Evolutionary conservation across 192 early-diverging fungal species (phyloP), one percentile per base, ranked within the genome.

Genomic region (Spinellus fusiger): DNA sequence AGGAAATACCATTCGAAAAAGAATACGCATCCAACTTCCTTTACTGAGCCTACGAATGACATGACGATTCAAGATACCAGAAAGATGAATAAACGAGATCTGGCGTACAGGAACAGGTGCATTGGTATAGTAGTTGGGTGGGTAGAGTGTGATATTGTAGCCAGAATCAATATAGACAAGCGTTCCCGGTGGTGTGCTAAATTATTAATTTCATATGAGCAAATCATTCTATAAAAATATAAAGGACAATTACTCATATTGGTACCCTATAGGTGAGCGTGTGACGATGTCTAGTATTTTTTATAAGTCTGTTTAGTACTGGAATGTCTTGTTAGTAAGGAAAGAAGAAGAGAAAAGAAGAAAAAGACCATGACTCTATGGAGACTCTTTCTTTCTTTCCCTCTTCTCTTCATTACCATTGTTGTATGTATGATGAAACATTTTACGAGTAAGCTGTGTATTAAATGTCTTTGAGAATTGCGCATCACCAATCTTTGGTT

Each of bases 381-480:
- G 32, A 15, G 0, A 4, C 4, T 20, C 2, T 31, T 58, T 56
- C 10, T 4, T 56, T 0, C 20, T 49, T 23, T n/a, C 25, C 26
- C 25, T n/a, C 44, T 50, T 50, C 13, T 60, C 22, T n/a, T 25
- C n/a, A 29, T 48, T 69, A 74, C 78, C 80, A 44, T 82, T 82
- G 44, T 82, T 82, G 35, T 79, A 71, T 10, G 74, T 69, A 38
- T 82, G 80, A 59, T 82, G 73, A 46, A 82, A 82, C 56, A 82
- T 82, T 50, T 77, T 79, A 56, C 69, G 74, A 3, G 75, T 66
- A 3, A 82, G 44, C 29, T 75, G 64, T 22, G 65, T 33, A 20
- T 68, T 70, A 27, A 82, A 82, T 10, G 66, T 64, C 33, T 70
- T 75, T 48, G 75, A 72, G 50, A 82, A 82, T 10, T 69, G 64